Evolutionary conservation across 331 rosid species (phyloP).

Genomic region (Malus hybrid): DNA sequence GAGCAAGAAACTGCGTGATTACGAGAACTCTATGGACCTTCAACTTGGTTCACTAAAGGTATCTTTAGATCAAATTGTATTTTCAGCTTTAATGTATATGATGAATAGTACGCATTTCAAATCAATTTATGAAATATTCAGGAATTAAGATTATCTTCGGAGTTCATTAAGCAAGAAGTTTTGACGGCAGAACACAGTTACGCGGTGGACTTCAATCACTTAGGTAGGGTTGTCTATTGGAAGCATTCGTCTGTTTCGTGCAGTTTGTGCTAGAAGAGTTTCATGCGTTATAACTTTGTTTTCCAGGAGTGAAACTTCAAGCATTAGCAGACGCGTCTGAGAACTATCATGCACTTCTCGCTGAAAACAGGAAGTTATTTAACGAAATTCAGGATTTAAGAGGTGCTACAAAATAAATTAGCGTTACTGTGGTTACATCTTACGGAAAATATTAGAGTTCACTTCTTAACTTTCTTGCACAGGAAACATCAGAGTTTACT

Average conservation of each 20-base stretch:
- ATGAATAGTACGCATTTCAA: not conserved
- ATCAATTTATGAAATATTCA: conserved; percentile 23
- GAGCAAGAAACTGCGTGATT: conserved; percentile 39
- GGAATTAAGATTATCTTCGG: conserved; percentile 52
- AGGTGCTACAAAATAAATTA: conserved; percentile 40
- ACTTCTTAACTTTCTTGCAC: conserved; percentile 17
- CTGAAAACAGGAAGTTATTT: conserved; percentile 66
- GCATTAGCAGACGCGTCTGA: conserved; percentile 53
- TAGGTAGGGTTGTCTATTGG: conserved; percentile 39
- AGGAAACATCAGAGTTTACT: conserved; percentile 92
- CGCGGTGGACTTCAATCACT: conserved; percentile 35
- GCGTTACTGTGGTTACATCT: conserved; percentile 3
- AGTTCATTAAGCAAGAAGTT: conserved; percentile 57
- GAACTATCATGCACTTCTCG: conserved; percentile 54
- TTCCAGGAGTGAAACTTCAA: conserved; percentile 53
- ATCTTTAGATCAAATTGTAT: not conserved
- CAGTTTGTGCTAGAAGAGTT: conserved; percentile 4
- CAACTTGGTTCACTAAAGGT: conserved; percentile 64
- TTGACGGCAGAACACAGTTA: conserved; percentile 36
- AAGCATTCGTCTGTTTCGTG: not conserved
- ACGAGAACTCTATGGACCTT: conserved; percentile 30
- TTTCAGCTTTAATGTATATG: conserved; percentile 1
- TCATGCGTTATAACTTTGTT: conserved; percentile 6
- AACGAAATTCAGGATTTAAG: conserved; percentile 79
- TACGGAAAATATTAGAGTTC: not conserved